Evolutionary conservation across 2,329 filamentous ascomycete genomes (phyloP), one percentile per base, ranked within the genome.

Genomic region (Ophiostoma himal-ulmi): DNA sequence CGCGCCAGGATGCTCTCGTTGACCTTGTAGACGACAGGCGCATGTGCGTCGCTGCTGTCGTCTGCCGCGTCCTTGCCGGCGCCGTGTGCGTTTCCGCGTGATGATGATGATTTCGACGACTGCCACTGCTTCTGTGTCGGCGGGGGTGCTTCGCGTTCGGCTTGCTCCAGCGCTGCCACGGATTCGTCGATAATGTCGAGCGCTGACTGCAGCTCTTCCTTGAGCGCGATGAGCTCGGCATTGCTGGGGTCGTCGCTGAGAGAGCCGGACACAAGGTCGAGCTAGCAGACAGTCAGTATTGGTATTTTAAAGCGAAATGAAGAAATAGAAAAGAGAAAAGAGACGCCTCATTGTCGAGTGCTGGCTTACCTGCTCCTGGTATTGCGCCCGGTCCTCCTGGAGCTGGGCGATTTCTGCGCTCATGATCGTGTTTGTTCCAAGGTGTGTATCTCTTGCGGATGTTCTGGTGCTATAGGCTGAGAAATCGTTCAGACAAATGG

Each of bases 1-100:
- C 94, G 94, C 66, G 94, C 95, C 79, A 95, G 84, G 69, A 97
- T 91, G 41, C 84, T 91, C 77, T 99, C 95, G 78, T 97, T 97
- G 74, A 97, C 92, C 71, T 91, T 87, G 81, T 94, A 97, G 11
- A 84, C 84, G 2, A 84, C 79, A 41, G 85, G 79, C 3, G 67
- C 30, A 26, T 30, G 30, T 4, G 30, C 3, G 30, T 20, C 69
- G 20, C 26, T 80, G 77, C 81, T 82, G 69, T 68, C 62, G 67
- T 62, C 30, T 3, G 34, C 8, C 20, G 10, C n/a, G 20, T 30
- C 57, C 67, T 36, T 39, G 30, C 30, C 30, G 30, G 30, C 30
- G 3, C 30, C 30, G n/a, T 14, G 30, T 30, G 30, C 30, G 30
- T 30, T 30, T 30, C 30, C 30, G 30, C 30, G 30, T 30, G 30